Evolutionary conservation across 2,329 filamentous ascomycete genomes (phyloP).

Genomic region (Zalaria obscura): DNA sequence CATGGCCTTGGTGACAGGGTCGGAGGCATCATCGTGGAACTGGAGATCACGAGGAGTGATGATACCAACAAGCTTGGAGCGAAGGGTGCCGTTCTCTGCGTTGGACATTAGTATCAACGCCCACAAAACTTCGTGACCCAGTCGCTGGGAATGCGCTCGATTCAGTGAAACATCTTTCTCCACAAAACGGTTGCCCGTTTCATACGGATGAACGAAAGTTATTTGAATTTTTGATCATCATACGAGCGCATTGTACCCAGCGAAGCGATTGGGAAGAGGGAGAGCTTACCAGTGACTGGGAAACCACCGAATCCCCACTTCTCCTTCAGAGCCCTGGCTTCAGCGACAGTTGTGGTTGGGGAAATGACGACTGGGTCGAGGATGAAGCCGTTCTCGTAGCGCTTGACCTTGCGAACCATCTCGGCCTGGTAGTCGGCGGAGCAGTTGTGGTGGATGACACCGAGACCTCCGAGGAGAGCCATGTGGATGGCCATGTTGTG

Average conservation of each 20-base stretch:
- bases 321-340: conserved; percentile 86
- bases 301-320: conserved; percentile 98
- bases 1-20: conserved; percentile 81
- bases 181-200: conserved; percentile 32
- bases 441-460: conserved; percentile 99
- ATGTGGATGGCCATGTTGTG: conserved; percentile 99
- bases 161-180: conserved; percentile 14
- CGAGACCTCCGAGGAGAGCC: conserved; percentile 72
- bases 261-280: conserved; percentile 8
- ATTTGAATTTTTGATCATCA: conserved; percentile 72
- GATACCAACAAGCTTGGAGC: conserved; percentile 92
- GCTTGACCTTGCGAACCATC: conserved; percentile 98
- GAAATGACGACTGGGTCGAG: conserved; percentile 86
- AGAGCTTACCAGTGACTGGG: conserved; percentile 83
- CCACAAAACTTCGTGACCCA: neutral
- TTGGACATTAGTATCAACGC: conserved; percentile 1
- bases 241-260: conserved; percentile 23
- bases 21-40: conserved; percentile 65
- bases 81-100: conserved; percentile 77
- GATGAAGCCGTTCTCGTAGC: conserved; percentile 99
- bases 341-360: conserved; percentile 73
- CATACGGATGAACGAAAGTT: conserved; percentile 99
- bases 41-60: conserved; percentile 97
- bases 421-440: conserved; percentile 93
- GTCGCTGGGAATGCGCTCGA: neutral